phyloP scores from a whole-genome alignment of 148 eudicot genomes.

The Rhododendron vialii region DNA sequence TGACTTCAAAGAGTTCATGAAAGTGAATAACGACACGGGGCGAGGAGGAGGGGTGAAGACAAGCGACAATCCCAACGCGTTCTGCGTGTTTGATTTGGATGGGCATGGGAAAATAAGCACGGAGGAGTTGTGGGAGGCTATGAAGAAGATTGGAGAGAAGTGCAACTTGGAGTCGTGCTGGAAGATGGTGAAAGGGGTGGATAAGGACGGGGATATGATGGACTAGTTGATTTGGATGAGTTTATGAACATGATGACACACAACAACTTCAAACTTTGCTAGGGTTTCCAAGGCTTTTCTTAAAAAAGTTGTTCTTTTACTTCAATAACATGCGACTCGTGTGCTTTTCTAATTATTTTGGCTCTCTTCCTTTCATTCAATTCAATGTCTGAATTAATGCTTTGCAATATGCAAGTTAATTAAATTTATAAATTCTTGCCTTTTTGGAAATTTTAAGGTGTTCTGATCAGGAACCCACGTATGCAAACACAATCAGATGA shows the following conservation, averaged over 20 bases:
- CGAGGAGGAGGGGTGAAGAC: slow-evolving; percentile 30
- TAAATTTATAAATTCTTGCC: too few relatives aligned
- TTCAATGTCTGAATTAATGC: too few relatives aligned
- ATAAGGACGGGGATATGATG: slow-evolving; percentile 61
- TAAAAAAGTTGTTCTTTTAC: too few relatives aligned
- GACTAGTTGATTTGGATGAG: slow-evolving; percentile 47
- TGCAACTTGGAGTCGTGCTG: too few relatives aligned
- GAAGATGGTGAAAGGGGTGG: slow-evolving; percentile 47
- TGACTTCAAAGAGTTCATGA: slow-evolving; percentile 56
- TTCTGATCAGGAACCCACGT: too few relatives aligned
- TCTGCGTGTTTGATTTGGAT: slow-evolving; percentile 48
- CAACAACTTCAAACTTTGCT: slow-evolving; percentile 20
- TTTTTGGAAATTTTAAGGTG: too few relatives aligned
- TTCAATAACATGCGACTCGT: too few relatives aligned
- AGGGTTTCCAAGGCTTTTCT: neutral
- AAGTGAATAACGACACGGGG: slow-evolving; percentile 23
- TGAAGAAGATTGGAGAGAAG: neutral
- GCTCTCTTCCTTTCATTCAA: too few relatives aligned
- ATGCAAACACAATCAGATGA: neutral
- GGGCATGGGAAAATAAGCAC: slow-evolving; percentile 62
- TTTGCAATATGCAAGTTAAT: too few relatives aligned
- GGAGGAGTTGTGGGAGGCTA: slow-evolving; percentile 42
- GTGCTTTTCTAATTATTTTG: too few relatives aligned
- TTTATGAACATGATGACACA: slow-evolving; percentile 54
- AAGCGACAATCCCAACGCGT: slow-evolving; percentile 38